Percentiles rank a stretch among this genome's conserved stretches.
phyloP scores from a whole-genome alignment of 257 asterid genomes.

The Parsonsia alboflavescens region DNA sequence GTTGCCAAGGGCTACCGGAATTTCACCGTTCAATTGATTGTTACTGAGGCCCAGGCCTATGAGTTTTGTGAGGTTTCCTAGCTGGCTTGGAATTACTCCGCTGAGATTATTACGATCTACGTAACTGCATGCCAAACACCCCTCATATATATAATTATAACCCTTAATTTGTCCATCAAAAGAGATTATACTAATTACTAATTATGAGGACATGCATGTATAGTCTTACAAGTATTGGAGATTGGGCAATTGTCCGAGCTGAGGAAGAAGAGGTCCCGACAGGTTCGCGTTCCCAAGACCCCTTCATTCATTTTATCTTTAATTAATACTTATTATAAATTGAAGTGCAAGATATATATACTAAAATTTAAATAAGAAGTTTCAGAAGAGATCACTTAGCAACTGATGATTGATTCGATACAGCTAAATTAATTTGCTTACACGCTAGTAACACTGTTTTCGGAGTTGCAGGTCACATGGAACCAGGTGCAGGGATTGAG shows the following conservation, averaged over 20 bases:
- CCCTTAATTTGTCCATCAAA: too few species aligned
- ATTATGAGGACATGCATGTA: too few species aligned
- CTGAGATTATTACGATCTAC: constrained; percentile 47
- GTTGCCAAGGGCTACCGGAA: constrained; percentile 43
- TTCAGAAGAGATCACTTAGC: too few species aligned
- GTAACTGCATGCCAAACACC: constrained; percentile 34
- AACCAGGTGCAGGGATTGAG: constrained; percentile 51
- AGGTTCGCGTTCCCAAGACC: constrained; percentile 65
- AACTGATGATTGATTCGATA: too few species aligned
- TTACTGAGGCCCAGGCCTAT: constrained; percentile 48
- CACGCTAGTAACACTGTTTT: constrained; percentile 38
- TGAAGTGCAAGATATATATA: too few species aligned
- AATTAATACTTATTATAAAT: too few species aligned
- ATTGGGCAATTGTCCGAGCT: constrained; percentile 48
- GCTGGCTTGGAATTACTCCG: constrained; percentile 45
- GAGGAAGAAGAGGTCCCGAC: constrained; percentile 52
- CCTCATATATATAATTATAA: too few species aligned
- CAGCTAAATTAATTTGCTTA: constrained; percentile 14
- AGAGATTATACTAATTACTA: too few species aligned
- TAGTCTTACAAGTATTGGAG: constrained; percentile 65
- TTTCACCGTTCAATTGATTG: constrained; percentile 45
- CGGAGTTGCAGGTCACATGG: constrained; percentile 35
- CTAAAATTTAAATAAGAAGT: too few species aligned
- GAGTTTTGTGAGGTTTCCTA: constrained; percentile 42
- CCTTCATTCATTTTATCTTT: too few species aligned